phyloP scores from a whole-genome alignment of 2,329 filamentous ascomycete species.

The Curvularia sp. region DNA sequence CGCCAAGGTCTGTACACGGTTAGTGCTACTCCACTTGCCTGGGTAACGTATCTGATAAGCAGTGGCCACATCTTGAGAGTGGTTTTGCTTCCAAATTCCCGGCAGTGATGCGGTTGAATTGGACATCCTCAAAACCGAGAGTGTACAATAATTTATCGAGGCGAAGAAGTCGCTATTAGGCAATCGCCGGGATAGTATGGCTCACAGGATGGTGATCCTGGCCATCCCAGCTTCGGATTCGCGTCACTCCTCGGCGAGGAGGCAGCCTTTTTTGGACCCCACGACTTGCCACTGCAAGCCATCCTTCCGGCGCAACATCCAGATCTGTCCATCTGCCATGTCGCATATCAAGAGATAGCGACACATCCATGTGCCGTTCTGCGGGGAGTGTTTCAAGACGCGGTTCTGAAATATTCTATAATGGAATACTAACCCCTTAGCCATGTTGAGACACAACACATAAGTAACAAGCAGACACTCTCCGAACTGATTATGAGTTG shows the following conservation, averaged over 20 bases:
- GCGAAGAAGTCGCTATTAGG: too few relatives aligned
- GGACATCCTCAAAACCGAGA: neutral
- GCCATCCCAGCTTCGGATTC: neutral
- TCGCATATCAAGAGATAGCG: neutral
- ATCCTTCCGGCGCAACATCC: neutral
- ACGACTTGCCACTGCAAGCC: neutral
- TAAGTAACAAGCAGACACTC: neutral
- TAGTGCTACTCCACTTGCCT: neutral
- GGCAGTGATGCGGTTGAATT: neutral
- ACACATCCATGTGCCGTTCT: neutral
- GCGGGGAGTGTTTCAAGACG: neutral
- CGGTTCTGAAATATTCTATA: neutral
- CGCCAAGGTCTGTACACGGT: neutral
- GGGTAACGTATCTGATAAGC: neutral
- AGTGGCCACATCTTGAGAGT: neutral
- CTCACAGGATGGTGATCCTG: neutral
- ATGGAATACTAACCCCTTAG: neutral
- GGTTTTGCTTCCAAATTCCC: neutral
- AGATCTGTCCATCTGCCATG: neutral
- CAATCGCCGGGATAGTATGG: neutral
- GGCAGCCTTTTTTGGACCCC: neutral
- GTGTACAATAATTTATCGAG: neutral
- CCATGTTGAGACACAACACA: neutral
- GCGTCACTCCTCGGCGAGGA: neutral
- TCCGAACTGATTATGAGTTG: too few relatives aligned